Evolutionary conservation across 495 filamentous ascomycete genomes (phyloP).

Genomic region (Talaromyces thailandensis): DNA sequence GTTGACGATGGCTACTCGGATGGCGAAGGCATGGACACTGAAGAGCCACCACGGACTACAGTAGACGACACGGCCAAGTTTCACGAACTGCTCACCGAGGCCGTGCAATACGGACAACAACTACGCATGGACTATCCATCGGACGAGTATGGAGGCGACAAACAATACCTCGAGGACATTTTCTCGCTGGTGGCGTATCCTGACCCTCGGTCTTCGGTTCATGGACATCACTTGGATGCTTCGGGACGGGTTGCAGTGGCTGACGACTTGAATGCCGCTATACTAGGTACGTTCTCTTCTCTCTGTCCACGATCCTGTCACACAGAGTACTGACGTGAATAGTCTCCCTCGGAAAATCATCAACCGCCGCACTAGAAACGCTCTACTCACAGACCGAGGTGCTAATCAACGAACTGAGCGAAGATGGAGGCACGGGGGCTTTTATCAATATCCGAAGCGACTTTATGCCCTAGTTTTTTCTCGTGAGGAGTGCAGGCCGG

Average conservation of each 20-base stretch:
- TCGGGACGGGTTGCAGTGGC: constrained; percentile 71
- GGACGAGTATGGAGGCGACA: constrained; percentile 59
- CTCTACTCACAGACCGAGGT: constrained; percentile 82
- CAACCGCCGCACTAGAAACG: constrained; percentile 76
- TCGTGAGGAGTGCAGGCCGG: background rate
- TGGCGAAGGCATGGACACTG: constrained; percentile 46
- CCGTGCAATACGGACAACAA: constrained; percentile 71
- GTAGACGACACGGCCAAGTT: constrained; percentile 28
- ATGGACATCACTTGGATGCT: constrained; percentile 72
- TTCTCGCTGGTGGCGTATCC: constrained; percentile 84
- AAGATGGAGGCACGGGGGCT: constrained; percentile 75
- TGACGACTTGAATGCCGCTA: constrained; percentile 91
- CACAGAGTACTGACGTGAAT: background rate
- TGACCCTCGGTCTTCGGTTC: constrained; percentile 63
- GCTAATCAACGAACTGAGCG: constrained; percentile 70
- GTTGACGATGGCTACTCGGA: constrained; percentile 53
- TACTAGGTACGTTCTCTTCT: constrained; percentile 61
- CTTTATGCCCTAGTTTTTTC: constrained; percentile 18
- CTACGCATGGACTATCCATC: constrained; percentile 64
- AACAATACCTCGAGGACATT: constrained; percentile 70
- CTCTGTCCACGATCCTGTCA: background rate
- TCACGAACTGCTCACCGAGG: constrained; percentile 52
- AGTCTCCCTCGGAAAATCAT: constrained; percentile 89
- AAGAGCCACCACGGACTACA: constrained; percentile 20
- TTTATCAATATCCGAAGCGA: constrained; percentile 76